These are phyloP conservation scores for Paraglomus brasilianum DNA, from an alignment of 192 early-diverging fungal genomes.

Conservation along the genomic window DNA sequence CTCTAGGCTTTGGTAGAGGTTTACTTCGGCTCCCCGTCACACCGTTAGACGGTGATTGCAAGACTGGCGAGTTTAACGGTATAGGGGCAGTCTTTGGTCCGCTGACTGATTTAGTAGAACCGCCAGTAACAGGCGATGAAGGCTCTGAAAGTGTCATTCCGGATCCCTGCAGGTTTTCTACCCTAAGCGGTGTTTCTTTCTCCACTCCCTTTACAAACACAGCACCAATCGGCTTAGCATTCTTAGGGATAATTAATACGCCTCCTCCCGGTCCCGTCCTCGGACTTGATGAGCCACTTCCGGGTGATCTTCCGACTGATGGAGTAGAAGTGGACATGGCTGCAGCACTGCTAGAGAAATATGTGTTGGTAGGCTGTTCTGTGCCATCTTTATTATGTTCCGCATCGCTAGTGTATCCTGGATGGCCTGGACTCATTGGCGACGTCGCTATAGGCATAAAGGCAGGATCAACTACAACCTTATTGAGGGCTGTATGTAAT, in stretches of 20 bases:
- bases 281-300: slow-evolving; percentile 3
- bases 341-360: background rate
- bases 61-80: background rate
- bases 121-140: no score
- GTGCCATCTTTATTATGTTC: slow-evolving; percentile 5
- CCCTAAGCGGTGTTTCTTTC: no score
- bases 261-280: background rate
- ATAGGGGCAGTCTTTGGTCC: background rate
- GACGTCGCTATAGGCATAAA: slow-evolving; percentile 58
- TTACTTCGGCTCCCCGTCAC: slow-evolving; percentile 16
- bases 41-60: background rate
- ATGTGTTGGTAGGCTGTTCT: background rate
- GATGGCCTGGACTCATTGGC: slow-evolving; percentile 47
- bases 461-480: slow-evolving; percentile 49
- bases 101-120: background rate
- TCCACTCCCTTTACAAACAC: background rate
- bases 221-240: background rate
- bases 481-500: slow-evolving; percentile 55
- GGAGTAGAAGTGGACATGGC: background rate
- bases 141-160: no score
- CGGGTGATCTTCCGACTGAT: background rate
- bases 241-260: background rate
- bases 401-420: background rate
- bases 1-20: slow-evolving; percentile 27
- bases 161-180: no score